Evolutionary conservation across 2,329 filamentous ascomycete species (phyloP), one percentile per base, ranked within the genome.

Genomic region (Aspergillus japonicus): DNA sequence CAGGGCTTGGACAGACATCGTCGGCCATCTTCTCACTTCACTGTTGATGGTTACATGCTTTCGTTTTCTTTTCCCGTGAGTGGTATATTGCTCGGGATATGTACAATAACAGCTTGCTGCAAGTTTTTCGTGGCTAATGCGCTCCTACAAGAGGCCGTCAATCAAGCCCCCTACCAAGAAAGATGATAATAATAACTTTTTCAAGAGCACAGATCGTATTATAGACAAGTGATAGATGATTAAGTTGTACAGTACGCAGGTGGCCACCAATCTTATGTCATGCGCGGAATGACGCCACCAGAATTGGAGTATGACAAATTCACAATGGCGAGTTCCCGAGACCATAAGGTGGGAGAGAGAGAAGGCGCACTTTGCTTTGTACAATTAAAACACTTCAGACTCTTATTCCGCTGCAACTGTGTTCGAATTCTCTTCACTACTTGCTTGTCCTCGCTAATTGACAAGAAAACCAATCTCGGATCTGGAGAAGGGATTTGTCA

Each of bases 81-180:
- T 65, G 60, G 62, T 62, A 70, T 68, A 69, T 54, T 64, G 63
- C 51, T 65, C 59, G 56, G 56, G 35, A 57, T 54, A 54, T 73
- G 69, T 71, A 73, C 66, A 71, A 67, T 72, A 71, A 61, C 51
- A 65, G 66, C 60, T 47, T 62, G 47, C 16, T 44, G 39, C 14
- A 44, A 44, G 39, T 1, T 16, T 44, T 16, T 19, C 3, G 39
- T 19, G 33, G 33, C 33, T 12, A 35, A 12, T 44, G 4, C 16
- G 39, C 39, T 4, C 5, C 39, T 44, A 16, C 39, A 44, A 3
- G 39, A 16, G 16, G 39, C 16, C 16, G 8, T 44, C 6, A 7
- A 44, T 19, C 16, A 6, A 44, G 16, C 39, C 39, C 39, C 6
- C 39, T 19, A 19, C 39, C n/a, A n/a, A 12, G 1, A 3, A 42